Evolutionary conservation across 2,329 filamentous ascomycete species (phyloP), one percentile per base, ranked within the genome.

Genomic region (Stylonectria norvegica): DNA sequence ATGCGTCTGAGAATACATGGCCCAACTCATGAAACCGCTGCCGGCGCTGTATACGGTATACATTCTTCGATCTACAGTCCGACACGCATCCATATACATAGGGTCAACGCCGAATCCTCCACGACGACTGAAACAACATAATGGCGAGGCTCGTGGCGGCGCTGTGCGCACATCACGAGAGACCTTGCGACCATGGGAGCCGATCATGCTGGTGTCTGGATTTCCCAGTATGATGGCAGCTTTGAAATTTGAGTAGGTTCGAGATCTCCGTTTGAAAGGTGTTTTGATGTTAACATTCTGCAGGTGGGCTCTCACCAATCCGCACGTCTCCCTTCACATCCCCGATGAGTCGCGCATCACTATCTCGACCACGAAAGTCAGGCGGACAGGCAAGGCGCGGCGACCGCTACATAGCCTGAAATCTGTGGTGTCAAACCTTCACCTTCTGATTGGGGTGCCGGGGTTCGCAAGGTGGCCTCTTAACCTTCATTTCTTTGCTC

Each of bases 11-110:
- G 33, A 35, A 51, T 55, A 49, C 48, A 76, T 75, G 69, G 51
- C 66, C 10, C 58, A 62, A 23, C 53, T 68, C 33, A 47, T 62
- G 16, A 78, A 72, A 52, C 81, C 74, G 0, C 88, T 97, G 16
- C 91, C 91, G 8, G 83, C 90, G 2, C 84, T 96, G 50, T 97
- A 97, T 61, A 89, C 87, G 52, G 94, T 93, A 60, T 97, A 98
- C 62, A 78, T 97, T 12, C 78, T 97, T 23, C 85, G 90, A 15
- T 96, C 91, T 0, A 89, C 83, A 1, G 75, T 89, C 8, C 76
- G 79, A 32, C 81, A 81, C 58, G 74, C 77, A 19, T 80, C 77
- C 3, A 74, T 91, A 19, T 98, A 98, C 64, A 85, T 97, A 39
- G 93, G 93, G 38, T 95, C 88, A 30, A 97, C 93, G 1, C 90